Evolutionary conservation across 306 rosid species (phyloP).

Genomic region (Castanopsis chinensis): DNA sequence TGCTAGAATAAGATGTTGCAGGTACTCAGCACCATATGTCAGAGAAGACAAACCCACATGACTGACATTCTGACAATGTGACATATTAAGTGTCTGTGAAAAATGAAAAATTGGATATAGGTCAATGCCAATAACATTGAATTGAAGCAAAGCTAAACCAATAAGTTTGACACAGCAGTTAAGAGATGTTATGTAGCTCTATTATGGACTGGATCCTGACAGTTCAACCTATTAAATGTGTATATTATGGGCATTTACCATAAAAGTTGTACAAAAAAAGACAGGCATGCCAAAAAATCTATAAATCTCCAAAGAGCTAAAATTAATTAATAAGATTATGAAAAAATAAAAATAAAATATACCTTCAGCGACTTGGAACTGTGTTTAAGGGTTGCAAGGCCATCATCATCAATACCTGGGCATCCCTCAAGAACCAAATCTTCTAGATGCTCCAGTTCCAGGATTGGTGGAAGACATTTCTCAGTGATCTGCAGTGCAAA

Average conservation of each 20-base stretch:
- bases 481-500: conserved; percentile 38
- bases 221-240: background rate
- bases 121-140: background rate
- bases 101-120: background rate
- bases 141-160: background rate
- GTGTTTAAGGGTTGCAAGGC: conserved; percentile 28
- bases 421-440: conserved; percentile 52
- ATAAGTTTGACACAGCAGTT: background rate
- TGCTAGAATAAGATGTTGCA: conserved; percentile 56
- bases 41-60: conserved; percentile 62
- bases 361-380: conserved; percentile 39
- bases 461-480: conserved; percentile 37
- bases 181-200: background rate
- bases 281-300: background rate
- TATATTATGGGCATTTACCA: background rate
- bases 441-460: conserved; percentile 41
- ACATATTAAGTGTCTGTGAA: conserved; percentile 55
- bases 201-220: background rate
- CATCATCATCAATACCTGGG: conserved; percentile 46
- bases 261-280: background rate
- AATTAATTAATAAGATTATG: background rate
- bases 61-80: conserved; percentile 53
- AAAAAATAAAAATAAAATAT: background rate
- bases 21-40: conserved; percentile 47
- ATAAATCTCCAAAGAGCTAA: background rate